Evolutionary conservation across 805 yeast species (phyloP).

Genomic region (Wickerhamiella domercqiae): DNA sequence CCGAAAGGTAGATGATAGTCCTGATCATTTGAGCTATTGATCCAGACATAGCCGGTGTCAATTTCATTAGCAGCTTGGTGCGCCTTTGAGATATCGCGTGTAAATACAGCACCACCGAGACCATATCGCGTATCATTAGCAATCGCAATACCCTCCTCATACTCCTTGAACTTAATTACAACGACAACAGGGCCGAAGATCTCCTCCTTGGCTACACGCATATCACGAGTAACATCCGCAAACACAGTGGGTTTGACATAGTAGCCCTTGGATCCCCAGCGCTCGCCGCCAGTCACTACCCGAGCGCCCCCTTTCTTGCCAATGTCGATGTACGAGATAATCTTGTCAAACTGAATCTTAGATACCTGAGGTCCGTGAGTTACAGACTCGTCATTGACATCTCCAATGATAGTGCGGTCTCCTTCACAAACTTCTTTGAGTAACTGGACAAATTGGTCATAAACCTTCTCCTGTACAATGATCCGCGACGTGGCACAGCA

Average conservation of each 20-base stretch:
- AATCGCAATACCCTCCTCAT: slow-evolving; percentile 60
- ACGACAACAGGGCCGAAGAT: slow-evolving; percentile 91
- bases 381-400: slow-evolving; percentile 58
- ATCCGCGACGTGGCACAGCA: slow-evolving; percentile 91
- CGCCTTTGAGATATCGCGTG: slow-evolving; percentile 59
- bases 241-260: slow-evolving; percentile 65
- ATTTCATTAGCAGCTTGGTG: slow-evolving; percentile 57
- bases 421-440: slow-evolving; percentile 33
- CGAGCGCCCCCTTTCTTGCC: slow-evolving; percentile 65
- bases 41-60: slow-evolving; percentile 83
- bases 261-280: slow-evolving; percentile 37
- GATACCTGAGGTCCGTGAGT: slow-evolving; percentile 89
- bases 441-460: slow-evolving; percentile 52
- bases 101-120: slow-evolving; percentile 64
- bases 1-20: slow-evolving; percentile 85
- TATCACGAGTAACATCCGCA: slow-evolving; percentile 51
- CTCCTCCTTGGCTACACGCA: slow-evolving; percentile 75
- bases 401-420: slow-evolving; percentile 46
- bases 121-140: slow-evolving; percentile 82
- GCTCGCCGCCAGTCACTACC: slow-evolving; percentile 63
- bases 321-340: slow-evolving; percentile 53
- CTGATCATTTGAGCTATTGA: slow-evolving; percentile 80
- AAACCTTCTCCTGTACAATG: slow-evolving; percentile 68
- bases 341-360: slow-evolving; percentile 55
- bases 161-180: slow-evolving; percentile 62